Evolutionary conservation across 2,329 filamentous ascomycete species (phyloP).

Genomic region (Chaetomiaceae sp.): DNA sequence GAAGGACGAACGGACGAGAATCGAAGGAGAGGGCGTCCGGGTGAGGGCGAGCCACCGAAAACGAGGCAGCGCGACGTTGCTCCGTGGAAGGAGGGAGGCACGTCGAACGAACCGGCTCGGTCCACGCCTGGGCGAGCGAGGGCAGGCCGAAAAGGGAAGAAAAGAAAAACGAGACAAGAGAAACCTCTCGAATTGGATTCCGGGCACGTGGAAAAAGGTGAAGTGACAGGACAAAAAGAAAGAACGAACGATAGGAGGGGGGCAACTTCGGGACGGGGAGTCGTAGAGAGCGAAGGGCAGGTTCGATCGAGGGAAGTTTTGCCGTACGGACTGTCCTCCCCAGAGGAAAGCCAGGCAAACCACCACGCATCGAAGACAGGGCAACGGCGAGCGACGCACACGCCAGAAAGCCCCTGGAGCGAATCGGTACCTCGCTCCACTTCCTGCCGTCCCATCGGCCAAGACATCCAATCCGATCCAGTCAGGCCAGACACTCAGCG

Average conservation of each 20-base stretch:
- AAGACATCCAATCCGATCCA: slow-evolving; percentile 15
- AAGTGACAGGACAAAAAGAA: slow-evolving; percentile 16
- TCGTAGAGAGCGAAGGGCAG: slow-evolving; percentile 7
- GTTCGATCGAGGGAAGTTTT: slow-evolving; percentile 12
- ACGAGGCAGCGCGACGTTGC: slow-evolving; percentile 10
- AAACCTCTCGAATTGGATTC: slow-evolving; percentile 7
- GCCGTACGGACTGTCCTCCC: background rate
- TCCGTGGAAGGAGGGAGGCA: slow-evolving; percentile 2
- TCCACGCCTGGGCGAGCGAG: background rate
- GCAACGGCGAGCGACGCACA: slow-evolving; percentile 18
- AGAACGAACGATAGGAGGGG: slow-evolving; percentile 15
- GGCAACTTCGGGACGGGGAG: background rate
- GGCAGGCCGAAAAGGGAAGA: slow-evolving; percentile 1
- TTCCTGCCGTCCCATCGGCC: slow-evolving; percentile 15
- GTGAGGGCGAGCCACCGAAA: slow-evolving; percentile 12
- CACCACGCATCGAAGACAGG: slow-evolving; percentile 10
- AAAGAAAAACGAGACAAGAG: background rate
- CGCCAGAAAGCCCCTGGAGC: slow-evolving; percentile 16
- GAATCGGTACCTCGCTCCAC: slow-evolving; percentile 17
- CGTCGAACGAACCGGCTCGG: slow-evolving; percentile 11
- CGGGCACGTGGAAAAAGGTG: slow-evolving; percentile 15
- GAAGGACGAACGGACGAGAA: slow-evolving; percentile 17
- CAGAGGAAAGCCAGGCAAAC: background rate
- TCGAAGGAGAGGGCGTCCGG: slow-evolving; percentile 23
- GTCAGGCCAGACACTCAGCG: background rate